Evolutionary conservation across 75 land plant species (phyloP), one percentile per base, ranked within the genome.

Genomic region (Isoetes taiwanensis): DNA sequence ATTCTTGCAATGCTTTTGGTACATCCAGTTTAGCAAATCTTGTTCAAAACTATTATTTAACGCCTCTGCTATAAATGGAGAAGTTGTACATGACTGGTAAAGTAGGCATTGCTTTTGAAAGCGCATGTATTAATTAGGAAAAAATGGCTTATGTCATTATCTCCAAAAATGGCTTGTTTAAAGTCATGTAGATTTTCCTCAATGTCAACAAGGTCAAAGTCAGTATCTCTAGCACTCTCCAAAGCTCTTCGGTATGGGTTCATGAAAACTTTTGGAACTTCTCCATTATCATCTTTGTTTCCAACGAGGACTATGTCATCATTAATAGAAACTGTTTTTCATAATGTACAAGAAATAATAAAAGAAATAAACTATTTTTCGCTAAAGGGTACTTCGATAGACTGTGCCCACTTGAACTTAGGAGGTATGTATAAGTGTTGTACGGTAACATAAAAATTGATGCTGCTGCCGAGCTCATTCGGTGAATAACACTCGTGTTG

Each of bases 401-500:
- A n/a, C n/a, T 71, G 43, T 73, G 78, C 59, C 78, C 67, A 56
- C 52, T 68, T 57, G 94, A 65, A 41, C 84, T 78, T 32, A 73
- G 67, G 10, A 87, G 59, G 30, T 75, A 80, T 41, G 57, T 83
- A 48, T 80, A 75, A n/a, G 80, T 74, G 43, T 77, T 69, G 46
- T 73, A 74, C 28, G 94, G 94, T 37, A 83, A 63, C 28, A 78
- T 56, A 31, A 87, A 69, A 55, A 80, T 64, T 34, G 66, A 80
- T 43, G 84, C 94, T 86, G 83, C 70, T 19, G 76, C 90, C 58
- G 77, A 80, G 40, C 84, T 73, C 52, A 85, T 75, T 71, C 64
- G 78, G 54, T 76, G 79, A n/a, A 80, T 59, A 57, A 85, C 81
- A 58, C 81, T 73, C 20, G 53, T 76, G 8, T 73, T 77, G 41